phyloP scores from a whole-genome alignment of 2,329 filamentous ascomycete species.

The Ceratocystis alfenasii region DNA sequence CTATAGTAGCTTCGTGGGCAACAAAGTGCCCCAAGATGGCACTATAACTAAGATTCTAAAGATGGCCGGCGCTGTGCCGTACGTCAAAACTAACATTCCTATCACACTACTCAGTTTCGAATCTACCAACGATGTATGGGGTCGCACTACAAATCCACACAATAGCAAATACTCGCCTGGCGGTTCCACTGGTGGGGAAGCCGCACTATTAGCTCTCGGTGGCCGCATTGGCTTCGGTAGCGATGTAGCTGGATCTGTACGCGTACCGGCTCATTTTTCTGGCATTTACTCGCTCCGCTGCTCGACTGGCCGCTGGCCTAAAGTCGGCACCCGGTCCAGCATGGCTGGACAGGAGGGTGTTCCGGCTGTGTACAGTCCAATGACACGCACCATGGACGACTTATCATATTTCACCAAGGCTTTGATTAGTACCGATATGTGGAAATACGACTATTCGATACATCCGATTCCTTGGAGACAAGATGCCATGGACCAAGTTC shows the following conservation, averaged over 20 bases:
- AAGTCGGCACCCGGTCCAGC: conserved; percentile 68
- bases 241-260: conserved; percentile 81
- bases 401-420: conserved; percentile 71
- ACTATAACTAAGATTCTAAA: conserved; percentile 65
- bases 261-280: conserved; percentile 76
- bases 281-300: conserved; percentile 81
- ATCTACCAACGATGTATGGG: conserved; percentile 68
- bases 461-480: conserved; percentile 73
- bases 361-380: conserved; percentile 78
- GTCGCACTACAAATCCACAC: conserved; percentile 69
- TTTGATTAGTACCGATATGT: conserved; percentile 70
- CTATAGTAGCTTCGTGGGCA: conserved; percentile 60
- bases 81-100: conserved; percentile 84
- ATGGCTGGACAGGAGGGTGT: conserved; percentile 91
- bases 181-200: conserved; percentile 78
- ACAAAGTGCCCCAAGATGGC: conserved; percentile 56
- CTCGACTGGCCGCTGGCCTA: conserved; percentile 83
- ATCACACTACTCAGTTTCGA: conserved; percentile 81
- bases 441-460: conserved; percentile 77
- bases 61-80: conserved; percentile 77
- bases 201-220: conserved; percentile 66
- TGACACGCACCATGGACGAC: conserved; percentile 76
- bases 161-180: conserved; percentile 75
- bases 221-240: conserved; percentile 82
- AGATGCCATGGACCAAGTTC: conserved; percentile 46